Evolutionary conservation across 2,329 filamentous ascomycete species (phyloP).

Genomic region (Colletotrichum musicola): DNA sequence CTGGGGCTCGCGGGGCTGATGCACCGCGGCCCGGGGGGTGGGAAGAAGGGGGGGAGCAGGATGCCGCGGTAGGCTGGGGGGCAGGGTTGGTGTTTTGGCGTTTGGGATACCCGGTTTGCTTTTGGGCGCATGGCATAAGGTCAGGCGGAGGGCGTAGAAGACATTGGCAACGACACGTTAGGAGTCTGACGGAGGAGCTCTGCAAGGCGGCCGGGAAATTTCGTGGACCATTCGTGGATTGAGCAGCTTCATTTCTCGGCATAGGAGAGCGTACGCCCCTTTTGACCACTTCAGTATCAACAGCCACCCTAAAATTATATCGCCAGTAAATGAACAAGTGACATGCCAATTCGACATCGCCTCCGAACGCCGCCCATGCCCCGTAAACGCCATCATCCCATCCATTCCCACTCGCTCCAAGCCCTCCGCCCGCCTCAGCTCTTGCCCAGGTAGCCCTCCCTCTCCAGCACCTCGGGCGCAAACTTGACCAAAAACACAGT

Average conservation of each 20-base stretch:
- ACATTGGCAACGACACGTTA: too few relatives aligned
- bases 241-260: slow-evolving; percentile 1
- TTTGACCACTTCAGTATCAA: not conserved
- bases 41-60: slow-evolving; percentile 35
- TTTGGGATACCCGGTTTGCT: slow-evolving; percentile 33
- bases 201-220: not conserved
- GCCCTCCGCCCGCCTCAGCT: slow-evolving; percentile 43
- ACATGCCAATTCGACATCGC: slow-evolving; percentile 20
- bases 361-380: slow-evolving; percentile 42
- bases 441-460: slow-evolving; percentile 85
- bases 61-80: slow-evolving; percentile 18
- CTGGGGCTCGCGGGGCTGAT: slow-evolving; percentile 79
- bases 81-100: slow-evolving; percentile 9
- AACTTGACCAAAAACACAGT: slow-evolving; percentile 98
- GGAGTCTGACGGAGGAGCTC: too few relatives aligned
- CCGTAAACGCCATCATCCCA: slow-evolving; percentile 40
- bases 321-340: slow-evolving; percentile 17
- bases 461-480: slow-evolving; percentile 88
- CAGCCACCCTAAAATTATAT: not conserved
- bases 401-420: not conserved
- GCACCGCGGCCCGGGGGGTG: slow-evolving; percentile 66
- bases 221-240: not conserved
- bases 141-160: too few relatives aligned
- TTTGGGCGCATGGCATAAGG: not conserved
- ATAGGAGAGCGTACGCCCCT: not conserved